Base-by-base conservation (phyloP, 106 monocot species). In the Dendrobium catenatum region DNA sequence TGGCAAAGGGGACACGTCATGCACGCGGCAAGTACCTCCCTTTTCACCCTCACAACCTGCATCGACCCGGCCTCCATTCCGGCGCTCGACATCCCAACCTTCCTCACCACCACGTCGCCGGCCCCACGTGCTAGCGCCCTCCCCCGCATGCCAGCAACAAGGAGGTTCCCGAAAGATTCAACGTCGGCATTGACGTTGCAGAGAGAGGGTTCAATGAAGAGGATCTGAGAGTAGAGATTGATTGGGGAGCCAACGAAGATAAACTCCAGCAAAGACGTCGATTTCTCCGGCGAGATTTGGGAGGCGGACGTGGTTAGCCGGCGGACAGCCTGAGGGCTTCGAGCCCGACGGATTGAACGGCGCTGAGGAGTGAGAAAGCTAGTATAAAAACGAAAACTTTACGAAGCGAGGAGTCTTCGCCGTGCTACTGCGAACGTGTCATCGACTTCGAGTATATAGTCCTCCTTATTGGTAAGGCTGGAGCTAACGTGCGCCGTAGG, bases 1-100 rank as follows among this genome's bases (percentile, higher is more conserved):
- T 88, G 78, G 85, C 96, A 93, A 64, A 96, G 85, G 22, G 89
- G 90, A 79, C 93, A 95, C 85, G 88, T 93, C 86, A 96, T 78
- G 89, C 93, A 94, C 49, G 84, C 74, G 13, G 74, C 74, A 42
- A 74, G 48, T 27, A 76, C 17, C 76, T 76, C 76, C 49, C 76
- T 76, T 27, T 76, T 76, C 22, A 76, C 48, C 24, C 76, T 76
- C 49, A 51, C 49, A 24, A 76, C 48, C 49, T 49, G 76, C 76
- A 72, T 49, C 75, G 79, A 31, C 76, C 47, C 27, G 18, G 13
- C 24, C 51, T 15, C 46, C 76, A 24, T 47, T 18, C 75, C 44
- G 46, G n/a, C 31, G 22, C 16, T 22, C 22, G 22, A 75, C 46
- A 75, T 43, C 46, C 4, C 42, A n/a, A 37, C n/a, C n/a, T 33